Evolutionary conservation across 495 filamentous ascomycete species (phyloP).

Genomic region (Penicillium odoratum): DNA sequence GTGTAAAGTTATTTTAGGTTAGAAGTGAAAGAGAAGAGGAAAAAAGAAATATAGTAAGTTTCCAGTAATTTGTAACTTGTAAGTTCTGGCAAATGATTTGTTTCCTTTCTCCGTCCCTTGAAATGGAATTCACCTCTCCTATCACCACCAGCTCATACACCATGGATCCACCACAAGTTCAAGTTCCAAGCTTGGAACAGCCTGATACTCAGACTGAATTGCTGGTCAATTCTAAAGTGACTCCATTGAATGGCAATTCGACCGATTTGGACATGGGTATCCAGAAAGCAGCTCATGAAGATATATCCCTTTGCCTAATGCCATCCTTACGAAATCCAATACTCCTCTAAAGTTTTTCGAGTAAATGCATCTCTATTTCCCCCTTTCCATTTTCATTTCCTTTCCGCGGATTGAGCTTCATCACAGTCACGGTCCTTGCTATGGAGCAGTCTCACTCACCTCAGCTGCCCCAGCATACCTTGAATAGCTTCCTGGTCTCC

Average conservation of each 20-base stretch:
- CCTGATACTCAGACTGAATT: slow-evolving; percentile 1
- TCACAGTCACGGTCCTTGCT: background rate
- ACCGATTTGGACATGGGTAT: slow-evolving; percentile 28
- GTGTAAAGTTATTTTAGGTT: too few relatives aligned
- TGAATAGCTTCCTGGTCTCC: slow-evolving; percentile 58
- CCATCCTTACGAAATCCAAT: slow-evolving; percentile 26
- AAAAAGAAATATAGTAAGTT: too few relatives aligned
- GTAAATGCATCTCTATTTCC: slow-evolving; percentile 23
- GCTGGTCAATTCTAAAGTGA: background rate
- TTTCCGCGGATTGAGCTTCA: background rate
- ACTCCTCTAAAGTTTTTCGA: slow-evolving; percentile 34
- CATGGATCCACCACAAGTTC: slow-evolving; percentile 32
- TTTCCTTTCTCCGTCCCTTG: background rate
- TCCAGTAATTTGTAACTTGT: too few relatives aligned
- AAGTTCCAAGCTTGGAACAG: slow-evolving; percentile 17
- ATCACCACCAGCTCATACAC: background rate
- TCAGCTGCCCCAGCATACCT: slow-evolving; percentile 3
- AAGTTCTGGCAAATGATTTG: too few relatives aligned
- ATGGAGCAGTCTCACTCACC: background rate
- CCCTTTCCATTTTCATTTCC: background rate
- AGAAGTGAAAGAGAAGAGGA: too few relatives aligned
- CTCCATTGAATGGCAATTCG: slow-evolving; percentile 1
- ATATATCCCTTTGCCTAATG: slow-evolving; percentile 27
- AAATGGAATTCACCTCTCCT: too few relatives aligned
- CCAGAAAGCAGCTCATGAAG: slow-evolving; percentile 14